These are phyloP conservation scores for Pyrenophora graminea DNA, from an alignment of 2,329 filamentous ascomycete genomes.

Conservation along the genomic window DNA sequence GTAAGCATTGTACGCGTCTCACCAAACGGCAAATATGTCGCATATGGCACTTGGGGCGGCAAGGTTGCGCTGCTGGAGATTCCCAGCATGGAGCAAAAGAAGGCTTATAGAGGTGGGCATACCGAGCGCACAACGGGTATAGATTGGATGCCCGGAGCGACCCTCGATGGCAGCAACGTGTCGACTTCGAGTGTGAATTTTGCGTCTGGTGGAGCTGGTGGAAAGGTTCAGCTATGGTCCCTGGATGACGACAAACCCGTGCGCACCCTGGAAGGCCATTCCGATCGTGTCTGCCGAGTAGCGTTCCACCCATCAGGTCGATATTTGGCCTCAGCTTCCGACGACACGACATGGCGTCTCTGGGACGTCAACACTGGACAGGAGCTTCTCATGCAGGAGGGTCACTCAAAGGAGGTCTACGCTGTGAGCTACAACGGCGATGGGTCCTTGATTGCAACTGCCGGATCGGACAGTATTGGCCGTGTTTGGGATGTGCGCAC, in stretches of 20 bases:
- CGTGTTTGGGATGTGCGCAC: constrained; percentile 94
- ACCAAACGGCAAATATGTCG: constrained; percentile 79
- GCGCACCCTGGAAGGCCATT: constrained; percentile 80
- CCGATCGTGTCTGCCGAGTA: constrained; percentile 83
- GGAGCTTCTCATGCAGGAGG: constrained; percentile 87
- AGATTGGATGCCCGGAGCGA: constrained; percentile 85
- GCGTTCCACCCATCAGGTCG: constrained; percentile 92
- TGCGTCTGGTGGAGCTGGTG: constrained; percentile 87
- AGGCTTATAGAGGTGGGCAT: constrained; percentile 75
- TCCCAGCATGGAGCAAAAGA: constrained; percentile 77
- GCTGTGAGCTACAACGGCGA: constrained; percentile 87
- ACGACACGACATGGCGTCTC: constrained; percentile 94
- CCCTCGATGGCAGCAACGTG: constrained; percentile 70
- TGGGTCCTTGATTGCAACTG: constrained; percentile 86
- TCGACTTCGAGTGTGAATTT: constrained; percentile 78
- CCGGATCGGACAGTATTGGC: constrained; percentile 92
- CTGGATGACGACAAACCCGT: constrained; percentile 83
- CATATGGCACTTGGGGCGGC: constrained; percentile 91
- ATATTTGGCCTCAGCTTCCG: constrained; percentile 90
- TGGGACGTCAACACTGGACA: constrained; percentile 90
- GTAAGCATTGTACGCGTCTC: constrained; percentile 91
- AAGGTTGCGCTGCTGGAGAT: constrained; percentile 84
- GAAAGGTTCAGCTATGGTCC: constrained; percentile 87
- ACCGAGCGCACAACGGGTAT: constrained; percentile 88
- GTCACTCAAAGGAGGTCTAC: constrained; percentile 92